phyloP scores from a whole-genome alignment of 345 rosid genomes.

The Euclidium syriacum region DNA sequence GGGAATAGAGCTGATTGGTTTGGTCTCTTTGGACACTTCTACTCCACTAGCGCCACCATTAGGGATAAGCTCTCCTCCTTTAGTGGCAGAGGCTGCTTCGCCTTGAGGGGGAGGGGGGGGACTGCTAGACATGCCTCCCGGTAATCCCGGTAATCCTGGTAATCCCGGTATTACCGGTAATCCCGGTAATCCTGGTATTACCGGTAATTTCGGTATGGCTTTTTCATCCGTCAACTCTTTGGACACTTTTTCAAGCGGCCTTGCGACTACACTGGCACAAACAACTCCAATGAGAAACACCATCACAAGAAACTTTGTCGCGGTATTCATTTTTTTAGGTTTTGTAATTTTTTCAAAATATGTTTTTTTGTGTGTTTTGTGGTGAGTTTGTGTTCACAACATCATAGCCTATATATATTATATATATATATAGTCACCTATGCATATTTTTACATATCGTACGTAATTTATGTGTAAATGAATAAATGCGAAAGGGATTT shows the following conservation, averaged over 20 bases:
- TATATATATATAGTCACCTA: neutral
- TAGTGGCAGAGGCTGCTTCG: neutral
- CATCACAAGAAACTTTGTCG: neutral
- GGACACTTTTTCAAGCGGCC: neutral
- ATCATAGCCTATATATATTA: neutral
- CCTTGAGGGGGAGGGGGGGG: neutral
- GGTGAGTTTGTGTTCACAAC: neutral
- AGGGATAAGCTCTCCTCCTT: too few relatives aligned
- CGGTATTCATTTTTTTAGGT: neutral
- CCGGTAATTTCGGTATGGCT: too few relatives aligned
- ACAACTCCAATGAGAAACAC: neutral
- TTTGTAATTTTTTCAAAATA: neutral
- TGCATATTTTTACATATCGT: neutral
- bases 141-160: neutral
- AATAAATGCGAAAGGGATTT: neutral
- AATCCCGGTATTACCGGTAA: neutral
- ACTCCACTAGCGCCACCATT: too few relatives aligned
- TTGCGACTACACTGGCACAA: constrained; percentile 7
- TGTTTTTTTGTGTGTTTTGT: neutral
- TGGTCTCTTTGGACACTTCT: too few relatives aligned
- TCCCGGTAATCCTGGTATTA: too few relatives aligned
- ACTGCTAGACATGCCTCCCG: too few relatives aligned
- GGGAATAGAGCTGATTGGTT: too few relatives aligned
- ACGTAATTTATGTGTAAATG: neutral
- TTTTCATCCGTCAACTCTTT: neutral